Conservation (phyloP, 495 filamentous ascomycete species). For the Chaetomium tenue region DNA sequence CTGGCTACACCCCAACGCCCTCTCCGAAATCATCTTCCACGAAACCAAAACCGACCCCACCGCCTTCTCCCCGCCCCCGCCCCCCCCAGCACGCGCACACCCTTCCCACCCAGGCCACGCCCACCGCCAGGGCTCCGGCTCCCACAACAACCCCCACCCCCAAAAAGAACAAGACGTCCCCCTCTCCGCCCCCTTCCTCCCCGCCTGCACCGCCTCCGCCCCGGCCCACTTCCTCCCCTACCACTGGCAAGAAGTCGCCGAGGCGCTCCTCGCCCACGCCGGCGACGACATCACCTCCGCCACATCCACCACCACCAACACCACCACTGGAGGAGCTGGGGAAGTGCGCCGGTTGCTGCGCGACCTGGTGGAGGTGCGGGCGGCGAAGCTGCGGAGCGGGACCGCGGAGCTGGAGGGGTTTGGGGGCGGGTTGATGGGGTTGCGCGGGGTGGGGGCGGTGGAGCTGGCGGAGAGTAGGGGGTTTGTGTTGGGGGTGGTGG, state of each 20-base stretch:
- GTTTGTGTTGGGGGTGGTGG: slow-evolving; percentile 81
- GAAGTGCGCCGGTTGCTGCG: slow-evolving; percentile 71
- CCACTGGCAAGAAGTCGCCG: slow-evolving; percentile 88
- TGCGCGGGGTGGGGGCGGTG: slow-evolving; percentile 87
- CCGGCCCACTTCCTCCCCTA: slow-evolving; percentile 73
- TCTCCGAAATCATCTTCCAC: slow-evolving; percentile 70
- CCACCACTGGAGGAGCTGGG: slow-evolving; percentile 56
- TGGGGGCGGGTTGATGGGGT: slow-evolving; percentile 62
- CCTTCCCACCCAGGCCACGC: slow-evolving; percentile 36
- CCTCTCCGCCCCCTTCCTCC: slow-evolving; percentile 60
- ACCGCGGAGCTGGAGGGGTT: slow-evolving; percentile 67
- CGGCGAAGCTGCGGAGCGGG: slow-evolving; percentile 81
- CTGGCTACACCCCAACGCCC: slow-evolving; percentile 75
- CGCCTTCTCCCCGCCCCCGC: slow-evolving; percentile 73
- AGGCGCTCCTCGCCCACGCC: slow-evolving; percentile 79
- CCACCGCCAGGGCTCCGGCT: slow-evolving; percentile 20
- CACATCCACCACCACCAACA: background rate
- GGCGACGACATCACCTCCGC: slow-evolving; percentile 74
- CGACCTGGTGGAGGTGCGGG: slow-evolving; percentile 81
- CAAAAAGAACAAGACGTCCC: slow-evolving; percentile 12
- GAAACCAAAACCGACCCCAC: slow-evolving; percentile 66
- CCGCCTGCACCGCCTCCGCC: slow-evolving; percentile 55
- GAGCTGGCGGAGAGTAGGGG: slow-evolving; percentile 83
- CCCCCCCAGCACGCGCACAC: slow-evolving; percentile 53
- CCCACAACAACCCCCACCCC: background rate